Percentiles rank a stretch among this genome's conserved stretches.
Conservation (phyloP, 164 flowering plant genomes). For the Hamamelis virginiana region DNA sequence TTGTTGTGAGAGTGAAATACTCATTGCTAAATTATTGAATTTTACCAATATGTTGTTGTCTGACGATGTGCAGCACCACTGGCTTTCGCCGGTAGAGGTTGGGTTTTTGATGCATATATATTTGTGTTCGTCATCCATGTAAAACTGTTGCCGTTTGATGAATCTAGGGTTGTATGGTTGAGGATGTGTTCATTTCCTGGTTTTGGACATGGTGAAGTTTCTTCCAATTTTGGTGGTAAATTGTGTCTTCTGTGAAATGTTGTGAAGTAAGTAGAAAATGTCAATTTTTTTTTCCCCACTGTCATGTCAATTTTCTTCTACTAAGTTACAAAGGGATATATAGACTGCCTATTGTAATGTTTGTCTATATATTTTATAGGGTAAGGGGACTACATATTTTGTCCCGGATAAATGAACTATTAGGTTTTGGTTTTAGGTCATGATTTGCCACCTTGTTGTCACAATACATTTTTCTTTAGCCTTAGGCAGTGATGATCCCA, state of each 20-base stretch:
- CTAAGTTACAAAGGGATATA: too few species aligned
- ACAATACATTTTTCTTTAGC: too few species aligned
- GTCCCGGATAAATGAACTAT: too few species aligned
- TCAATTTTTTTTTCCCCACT: not conserved
- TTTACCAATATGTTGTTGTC: not conserved
- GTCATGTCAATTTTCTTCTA: too few species aligned
- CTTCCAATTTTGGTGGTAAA: slow-evolving; percentile 10
- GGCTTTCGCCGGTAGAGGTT: slow-evolving; percentile 3
- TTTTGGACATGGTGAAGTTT: slow-evolving; percentile 11
- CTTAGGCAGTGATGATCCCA: too few species aligned
- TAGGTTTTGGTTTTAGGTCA: too few species aligned
- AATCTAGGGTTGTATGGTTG: slow-evolving; percentile 8
- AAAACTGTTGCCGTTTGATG: slow-evolving; percentile 13
- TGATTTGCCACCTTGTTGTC: too few species aligned
- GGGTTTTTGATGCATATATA: slow-evolving; percentile 5
- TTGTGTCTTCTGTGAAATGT: slow-evolving; percentile 1
- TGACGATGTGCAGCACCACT: slow-evolving; percentile 7
- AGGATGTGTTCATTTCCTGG: slow-evolving; percentile 14
- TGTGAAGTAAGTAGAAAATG: not conserved
- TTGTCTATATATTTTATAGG: too few species aligned
- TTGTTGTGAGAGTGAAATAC: slow-evolving; percentile 72
- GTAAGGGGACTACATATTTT: too few species aligned
- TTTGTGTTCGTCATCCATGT: slow-evolving; percentile 26
- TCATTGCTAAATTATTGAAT: slow-evolving; percentile 71
- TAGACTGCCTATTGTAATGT: too few species aligned